These are phyloP conservation scores for Leptographium procerum DNA, from an alignment of 2,329 filamentous ascomycete genomes.

Conservation along the genomic window DNA sequence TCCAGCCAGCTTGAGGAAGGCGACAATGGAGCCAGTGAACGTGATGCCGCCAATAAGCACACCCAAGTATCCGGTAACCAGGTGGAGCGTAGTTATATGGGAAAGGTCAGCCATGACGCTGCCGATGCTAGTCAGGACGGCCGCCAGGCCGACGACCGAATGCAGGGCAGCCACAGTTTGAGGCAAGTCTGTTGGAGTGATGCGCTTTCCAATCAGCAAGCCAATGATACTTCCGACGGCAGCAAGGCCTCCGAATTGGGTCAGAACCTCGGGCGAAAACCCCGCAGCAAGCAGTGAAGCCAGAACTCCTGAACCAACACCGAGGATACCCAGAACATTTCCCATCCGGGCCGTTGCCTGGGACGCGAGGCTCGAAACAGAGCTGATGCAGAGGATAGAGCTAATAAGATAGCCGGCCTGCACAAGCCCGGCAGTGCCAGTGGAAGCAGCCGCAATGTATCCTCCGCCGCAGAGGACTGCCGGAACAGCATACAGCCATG, in stretches of 20 bases:
- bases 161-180: conserved; percentile 84
- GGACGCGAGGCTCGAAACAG: conserved; percentile 69
- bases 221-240: conserved; percentile 56
- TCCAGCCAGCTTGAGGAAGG: conserved; percentile 77
- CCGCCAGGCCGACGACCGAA: conserved; percentile 80
- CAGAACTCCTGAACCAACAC: conserved; percentile 71
- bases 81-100: conserved; percentile 64
- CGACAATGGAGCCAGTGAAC: conserved; percentile 83
- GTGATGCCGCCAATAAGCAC: conserved; percentile 83
- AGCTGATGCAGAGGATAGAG: conserved; percentile 75
- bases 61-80: conserved; percentile 77
- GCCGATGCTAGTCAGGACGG: conserved; percentile 78
- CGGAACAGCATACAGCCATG: conserved; percentile 74
- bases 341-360: conserved; percentile 75
- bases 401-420: conserved; percentile 82
- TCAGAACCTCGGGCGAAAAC: conserved; percentile 65
- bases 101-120: conserved; percentile 67
- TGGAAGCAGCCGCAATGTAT: conserved; percentile 67
- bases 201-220: conserved; percentile 69
- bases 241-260: conserved; percentile 70
- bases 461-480: conserved; percentile 69
- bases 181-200: conserved; percentile 77
- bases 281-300: conserved; percentile 74
- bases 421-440: conserved; percentile 72
- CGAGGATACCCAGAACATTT: conserved; percentile 77